Conservation (phyloP, 2,329 filamentous ascomycete genomes). For the Neoarthrinium moseri region DNA sequence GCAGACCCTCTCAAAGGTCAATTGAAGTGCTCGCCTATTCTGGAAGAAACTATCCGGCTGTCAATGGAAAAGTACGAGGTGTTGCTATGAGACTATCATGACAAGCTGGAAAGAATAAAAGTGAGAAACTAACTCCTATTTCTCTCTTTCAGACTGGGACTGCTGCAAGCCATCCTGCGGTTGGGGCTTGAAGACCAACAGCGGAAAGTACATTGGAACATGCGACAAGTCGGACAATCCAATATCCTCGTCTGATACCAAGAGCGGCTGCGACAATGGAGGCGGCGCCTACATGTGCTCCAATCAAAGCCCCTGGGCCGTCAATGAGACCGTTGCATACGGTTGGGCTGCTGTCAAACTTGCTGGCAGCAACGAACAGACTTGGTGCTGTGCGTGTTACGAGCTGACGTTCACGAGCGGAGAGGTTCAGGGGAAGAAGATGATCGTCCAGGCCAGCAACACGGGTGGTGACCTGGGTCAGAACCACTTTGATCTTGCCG, state of each 20-base stretch:
- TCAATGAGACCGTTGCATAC: slow-evolving; percentile 58
- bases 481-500: slow-evolving; percentile 55
- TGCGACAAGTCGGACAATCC: slow-evolving; percentile 56
- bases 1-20: background rate
- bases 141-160: slow-evolving; percentile 46
- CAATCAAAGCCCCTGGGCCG: slow-evolving; percentile 60
- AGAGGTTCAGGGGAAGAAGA: slow-evolving; percentile 52
- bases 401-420: slow-evolving; percentile 59
- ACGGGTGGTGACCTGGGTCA: slow-evolving; percentile 52
- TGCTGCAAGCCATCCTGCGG: slow-evolving; percentile 71
- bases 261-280: slow-evolving; percentile 52
- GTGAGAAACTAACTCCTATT: background rate
- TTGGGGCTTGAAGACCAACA: slow-evolving; percentile 56
- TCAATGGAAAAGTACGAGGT: too few species aligned
- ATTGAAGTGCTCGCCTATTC: too few species aligned
- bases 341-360: slow-evolving; percentile 64
- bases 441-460: slow-evolving; percentile 61
- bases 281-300: slow-evolving; percentile 61
- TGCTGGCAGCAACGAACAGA: slow-evolving; percentile 51
- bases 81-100: too few species aligned
- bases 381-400: slow-evolving; percentile 67
- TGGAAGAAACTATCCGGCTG: background rate
- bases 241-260: slow-evolving; percentile 46
- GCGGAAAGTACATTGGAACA: slow-evolving; percentile 49
- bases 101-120: too few species aligned